Evolutionary conservation across 257 asterid genomes (phyloP), one percentile per base, ranked within the genome.

Genomic region (Primulina tabacum): DNA sequence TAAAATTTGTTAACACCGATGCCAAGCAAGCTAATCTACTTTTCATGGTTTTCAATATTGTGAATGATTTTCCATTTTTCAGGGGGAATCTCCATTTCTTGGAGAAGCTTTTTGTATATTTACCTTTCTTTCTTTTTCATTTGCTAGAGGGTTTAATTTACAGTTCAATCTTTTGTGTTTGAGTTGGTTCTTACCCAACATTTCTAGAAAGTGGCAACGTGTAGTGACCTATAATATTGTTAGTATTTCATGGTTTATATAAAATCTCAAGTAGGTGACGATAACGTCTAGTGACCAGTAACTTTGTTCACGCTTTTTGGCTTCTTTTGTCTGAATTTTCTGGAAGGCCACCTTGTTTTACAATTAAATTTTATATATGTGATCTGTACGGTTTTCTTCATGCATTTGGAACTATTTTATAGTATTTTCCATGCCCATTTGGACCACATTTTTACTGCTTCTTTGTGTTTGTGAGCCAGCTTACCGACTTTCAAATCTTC

Each of bases 1-100:
- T 61, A 71, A n/a, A 53, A 50, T 30, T 72, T 80, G 35, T 79
- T 82, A 76, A 83, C 81, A 82, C 80, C 35, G 62, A 58, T 84
- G 65, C 67, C 81, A 82, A 85, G 80, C 72, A 32, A 56, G 64
- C 78, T 40, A 62, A 62, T 77, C 76, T 62, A 58, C 61, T 68
- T 66, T 60, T 66, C 16, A 43, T n/a, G 28, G 67, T 58, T 62
- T 20, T 64, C 76, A 65, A 55, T 70, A 50, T 61, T 61, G 73
- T 68, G 34, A 64, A 75, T 40, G 37, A 10, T 38, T 53, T 68
- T 65, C 34, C 58, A n/a, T 17, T 76, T 56, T 67, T 34, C 69
- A 12, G 66, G 57, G 69, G 63, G 80, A 73, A 68, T 69, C 29
- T 72, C 55, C 69, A 69, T 62, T 69, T 60, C 52, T 18, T 64